Percentiles rank a stretch among this genome's conserved stretches.
Evolutionary conservation across 345 rosid species (phyloP).

Genomic region (Bruguiera parviflora): DNA sequence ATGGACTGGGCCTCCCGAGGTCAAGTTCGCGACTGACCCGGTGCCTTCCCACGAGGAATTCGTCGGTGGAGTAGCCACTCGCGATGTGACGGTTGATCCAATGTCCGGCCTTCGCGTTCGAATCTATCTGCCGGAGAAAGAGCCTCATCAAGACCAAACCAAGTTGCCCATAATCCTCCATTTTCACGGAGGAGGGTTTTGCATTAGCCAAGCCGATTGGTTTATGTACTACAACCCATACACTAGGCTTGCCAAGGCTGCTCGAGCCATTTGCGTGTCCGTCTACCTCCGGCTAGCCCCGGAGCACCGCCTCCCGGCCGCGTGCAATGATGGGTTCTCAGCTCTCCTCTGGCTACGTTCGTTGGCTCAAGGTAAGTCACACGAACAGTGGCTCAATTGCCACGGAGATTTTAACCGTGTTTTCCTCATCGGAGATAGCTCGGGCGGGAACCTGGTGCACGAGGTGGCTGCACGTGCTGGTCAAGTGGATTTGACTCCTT

Average conservation of each 20-base stretch:
- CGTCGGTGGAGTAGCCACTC: conserved; percentile 44
- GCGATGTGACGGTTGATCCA: conserved; percentile 37
- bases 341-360: conserved; percentile 30
- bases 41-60: conserved; percentile 49
- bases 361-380: not conserved
- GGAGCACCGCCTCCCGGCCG: conserved; percentile 33
- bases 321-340: conserved; percentile 24
- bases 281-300: conserved; percentile 32
- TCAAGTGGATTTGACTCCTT: conserved; percentile 1
- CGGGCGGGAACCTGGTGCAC: conserved; percentile 33
- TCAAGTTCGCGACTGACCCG: conserved; percentile 54
- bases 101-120: conserved; percentile 38
- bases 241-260: conserved; percentile 13
- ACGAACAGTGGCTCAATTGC: conserved; percentile 20
- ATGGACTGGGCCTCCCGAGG: conserved; percentile 61
- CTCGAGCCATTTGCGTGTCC: conserved; percentile 17
- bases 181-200: conserved; percentile 38
- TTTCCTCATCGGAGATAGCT: conserved; percentile 36
- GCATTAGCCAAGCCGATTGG: conserved; percentile 35
- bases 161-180: conserved; percentile 30
- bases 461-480: conserved; percentile 30
- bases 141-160: not conserved
- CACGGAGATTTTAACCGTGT: conserved; percentile 24
- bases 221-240: conserved; percentile 32
- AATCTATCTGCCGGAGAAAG: conserved; percentile 42